Base-by-base conservation (phyloP, 768 basidiomycete genomes). In the Rhodotorula kratochvilovae region DNA sequence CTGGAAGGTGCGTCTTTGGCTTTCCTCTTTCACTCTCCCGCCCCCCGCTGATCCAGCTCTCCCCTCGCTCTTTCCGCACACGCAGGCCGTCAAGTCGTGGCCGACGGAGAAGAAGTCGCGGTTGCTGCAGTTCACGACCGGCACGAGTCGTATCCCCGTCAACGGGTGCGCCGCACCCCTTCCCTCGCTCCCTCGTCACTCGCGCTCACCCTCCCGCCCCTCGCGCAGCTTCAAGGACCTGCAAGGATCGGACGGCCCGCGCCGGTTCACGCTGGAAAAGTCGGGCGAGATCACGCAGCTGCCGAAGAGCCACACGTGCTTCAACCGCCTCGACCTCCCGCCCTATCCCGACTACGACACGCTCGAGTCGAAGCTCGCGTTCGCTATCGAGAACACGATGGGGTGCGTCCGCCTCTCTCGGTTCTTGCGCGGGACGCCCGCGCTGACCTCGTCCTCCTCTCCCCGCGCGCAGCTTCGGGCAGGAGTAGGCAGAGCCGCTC, bases 201-300 rank as follows among this genome's bases (percentile, higher is more conserved):
- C 45, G 19, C 45, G 17, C 45, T 46, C 45, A 5, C 48, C 2
- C 25, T n/a, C 25, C 27, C 27, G 48, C 25, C 25, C 3, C 25
- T 15, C 45, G 5, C 21, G 25, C 48, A 50, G 51, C 25, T 98
- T 98, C 86, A 97, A 96, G 81, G 96, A 98, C 77, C 82, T 98
- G 27, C 96, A 98, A 82, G 96, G 96, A 27, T 95, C 92, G 5
- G 96, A 99, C 80, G 96, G 95, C 17, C 95, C 94, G 33, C 84
- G 95, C 60, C 86, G 95, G 58, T 99, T 99, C 82, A 99, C 96
- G 15, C 97, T 99, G 78, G 96, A 99, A 82, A 98, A 98, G 83
- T 68, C 92, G 46, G 96, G 96, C 36, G 96, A 99, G 78, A 91
- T 93, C 31, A 90, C 90, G 33, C 93, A 96, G 80, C 82, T 99